Evolutionary conservation across 495 filamentous ascomycete species (phyloP).

Genomic region (Rostrohypoxylon terebratum): DNA sequence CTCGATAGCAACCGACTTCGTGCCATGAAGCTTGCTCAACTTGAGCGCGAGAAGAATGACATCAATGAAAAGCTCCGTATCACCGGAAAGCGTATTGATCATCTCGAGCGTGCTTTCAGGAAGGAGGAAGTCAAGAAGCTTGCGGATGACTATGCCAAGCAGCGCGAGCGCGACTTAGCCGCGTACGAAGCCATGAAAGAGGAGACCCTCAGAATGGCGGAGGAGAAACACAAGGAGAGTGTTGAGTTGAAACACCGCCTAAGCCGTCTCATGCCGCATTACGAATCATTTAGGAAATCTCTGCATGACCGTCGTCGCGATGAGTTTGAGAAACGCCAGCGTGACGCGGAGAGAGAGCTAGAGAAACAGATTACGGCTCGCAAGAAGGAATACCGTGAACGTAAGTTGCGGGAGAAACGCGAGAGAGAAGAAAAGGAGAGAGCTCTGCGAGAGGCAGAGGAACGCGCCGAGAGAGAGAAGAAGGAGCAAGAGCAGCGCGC

Average conservation of each 20-base stretch:
- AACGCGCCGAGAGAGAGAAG: slow-evolving; percentile 79
- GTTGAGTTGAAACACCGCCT: slow-evolving; percentile 93
- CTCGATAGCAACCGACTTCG: slow-evolving; percentile 90
- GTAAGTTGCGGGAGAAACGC: slow-evolving; percentile 76
- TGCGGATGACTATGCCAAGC: slow-evolving; percentile 83
- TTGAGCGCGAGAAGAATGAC: slow-evolving; percentile 97
- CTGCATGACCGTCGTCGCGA: slow-evolving; percentile 88
- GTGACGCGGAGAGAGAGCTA: slow-evolving; percentile 87
- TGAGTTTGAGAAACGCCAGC: slow-evolving; percentile 93
- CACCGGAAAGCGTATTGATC: slow-evolving; percentile 95
- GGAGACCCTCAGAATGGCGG: slow-evolving; percentile 80
- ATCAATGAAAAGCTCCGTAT: slow-evolving; percentile 88
- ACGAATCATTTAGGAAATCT: slow-evolving; percentile 82
- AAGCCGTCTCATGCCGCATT: slow-evolving; percentile 79
- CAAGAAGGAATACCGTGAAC: slow-evolving; percentile 83
- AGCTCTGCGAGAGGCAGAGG: slow-evolving; percentile 81
- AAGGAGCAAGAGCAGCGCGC: slow-evolving; percentile 81
- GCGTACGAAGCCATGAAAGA: slow-evolving; percentile 82
- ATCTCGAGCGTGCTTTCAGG: slow-evolving; percentile 95
- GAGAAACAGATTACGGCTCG: slow-evolving; percentile 89
- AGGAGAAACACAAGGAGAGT: slow-evolving; percentile 87
- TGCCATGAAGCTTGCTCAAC: slow-evolving; percentile 91
- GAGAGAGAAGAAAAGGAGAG: slow-evolving; percentile 87
- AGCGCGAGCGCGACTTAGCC: slow-evolving; percentile 82
- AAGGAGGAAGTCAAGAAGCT: slow-evolving; percentile 95